Percentiles rank a stretch among this genome's conserved stretches.
Evolutionary conservation across 768 basidiomycete genomes (phyloP).

Genomic region (Mycena capillaripes): DNA sequence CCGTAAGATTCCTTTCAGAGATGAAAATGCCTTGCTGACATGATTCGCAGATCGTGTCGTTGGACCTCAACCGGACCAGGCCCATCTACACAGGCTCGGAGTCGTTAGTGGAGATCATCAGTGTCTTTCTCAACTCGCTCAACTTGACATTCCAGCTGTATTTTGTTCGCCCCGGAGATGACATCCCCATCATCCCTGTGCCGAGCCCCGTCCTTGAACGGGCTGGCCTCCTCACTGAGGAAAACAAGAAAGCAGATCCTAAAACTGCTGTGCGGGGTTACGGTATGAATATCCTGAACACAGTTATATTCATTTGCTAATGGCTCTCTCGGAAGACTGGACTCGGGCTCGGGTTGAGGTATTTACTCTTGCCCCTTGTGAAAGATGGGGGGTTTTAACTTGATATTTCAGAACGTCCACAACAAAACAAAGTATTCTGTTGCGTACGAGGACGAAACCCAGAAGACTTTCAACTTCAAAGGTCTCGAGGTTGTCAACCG

Average conservation of each 20-base stretch:
- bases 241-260: constrained; percentile 26
- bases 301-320: not conserved
- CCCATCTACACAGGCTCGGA: constrained; percentile 24
- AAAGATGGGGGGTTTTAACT: not conserved
- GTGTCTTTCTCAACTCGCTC: not conserved
- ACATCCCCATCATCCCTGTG: constrained; percentile 25
- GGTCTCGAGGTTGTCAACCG: constrained; percentile 28
- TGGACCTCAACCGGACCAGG: constrained; percentile 23
- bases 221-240: constrained; percentile 21
- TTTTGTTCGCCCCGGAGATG: constrained; percentile 25
- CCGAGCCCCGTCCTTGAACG: constrained; percentile 28
- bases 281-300: not conserved
- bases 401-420: constrained; percentile 22
- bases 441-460: constrained; percentile 15
- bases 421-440: constrained; percentile 10
- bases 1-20: not conserved
- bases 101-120: too few relatives aligned
- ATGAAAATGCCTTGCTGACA: not conserved
- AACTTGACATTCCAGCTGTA: constrained; percentile 14
- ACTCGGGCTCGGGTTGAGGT: constrained; percentile 30
- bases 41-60: constrained; percentile 19
- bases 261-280: constrained; percentile 25
- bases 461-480: constrained; percentile 28
- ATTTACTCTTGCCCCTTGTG: not conserved
- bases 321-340: constrained; percentile 6